Conservation (phyloP, 495 filamentous ascomycete species). For the Penicillium egyptiacum region DNA sequence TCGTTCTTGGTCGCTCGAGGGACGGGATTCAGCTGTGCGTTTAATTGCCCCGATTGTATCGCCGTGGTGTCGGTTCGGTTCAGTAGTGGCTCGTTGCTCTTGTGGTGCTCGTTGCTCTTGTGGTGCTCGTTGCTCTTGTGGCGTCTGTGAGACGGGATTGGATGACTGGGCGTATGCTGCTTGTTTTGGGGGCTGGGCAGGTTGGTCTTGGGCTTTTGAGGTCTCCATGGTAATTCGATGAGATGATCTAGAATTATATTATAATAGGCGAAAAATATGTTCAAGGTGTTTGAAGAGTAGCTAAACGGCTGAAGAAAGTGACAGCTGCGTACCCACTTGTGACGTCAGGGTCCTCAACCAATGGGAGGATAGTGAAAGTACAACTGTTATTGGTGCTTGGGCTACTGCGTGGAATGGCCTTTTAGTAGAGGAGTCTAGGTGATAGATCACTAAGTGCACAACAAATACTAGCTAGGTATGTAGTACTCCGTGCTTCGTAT, state of each 20-base stretch:
- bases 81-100: constrained; percentile 14
- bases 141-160: constrained; percentile 51
- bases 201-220: constrained; percentile 15
- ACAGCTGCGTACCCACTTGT: constrained; percentile 5
- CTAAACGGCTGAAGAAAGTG: constrained; percentile 2
- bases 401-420: too few relatives aligned
- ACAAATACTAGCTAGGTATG: too few relatives aligned
- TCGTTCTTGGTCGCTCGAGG: constrained; percentile 38
- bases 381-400: background rate
- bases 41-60: constrained; percentile 39
- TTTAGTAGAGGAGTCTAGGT: background rate
- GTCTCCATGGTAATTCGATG: constrained; percentile 19
- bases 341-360: constrained; percentile 23
- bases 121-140: constrained; percentile 44
- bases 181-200: constrained; percentile 52
- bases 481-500: too few relatives aligned
- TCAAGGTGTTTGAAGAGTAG: background rate
- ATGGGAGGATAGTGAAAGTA: background rate
- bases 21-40: constrained; percentile 38
- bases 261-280: too few relatives aligned
- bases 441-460: background rate
- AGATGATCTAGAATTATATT: background rate
- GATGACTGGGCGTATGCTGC: constrained; percentile 49
- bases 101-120: too few relatives aligned
- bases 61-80: constrained; percentile 29